These are phyloP conservation scores for Hypoxylon cercidicola DNA, from an alignment of 495 filamentous ascomycete species.

Conservation along the genomic window DNA sequence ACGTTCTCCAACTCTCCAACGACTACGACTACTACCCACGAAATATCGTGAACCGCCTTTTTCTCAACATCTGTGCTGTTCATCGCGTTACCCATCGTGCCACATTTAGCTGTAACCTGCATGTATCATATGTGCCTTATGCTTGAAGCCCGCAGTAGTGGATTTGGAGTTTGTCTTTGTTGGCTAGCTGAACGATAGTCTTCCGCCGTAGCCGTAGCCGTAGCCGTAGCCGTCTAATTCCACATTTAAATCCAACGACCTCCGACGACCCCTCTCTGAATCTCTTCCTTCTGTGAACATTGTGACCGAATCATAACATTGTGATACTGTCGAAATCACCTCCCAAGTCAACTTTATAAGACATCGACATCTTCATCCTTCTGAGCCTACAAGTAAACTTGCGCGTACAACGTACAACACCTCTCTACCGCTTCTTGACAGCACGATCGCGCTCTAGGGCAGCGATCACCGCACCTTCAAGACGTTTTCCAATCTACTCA, in stretches of 20 bases:
- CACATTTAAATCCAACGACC: conserved; percentile 23
- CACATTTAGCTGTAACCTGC: conserved; percentile 32
- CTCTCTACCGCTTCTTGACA: conserved; percentile 32
- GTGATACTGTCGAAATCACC: not conserved
- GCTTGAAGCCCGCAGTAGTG: conserved; percentile 21
- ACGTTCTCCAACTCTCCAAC: conserved; percentile 17
- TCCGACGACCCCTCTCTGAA: conserved; percentile 5
- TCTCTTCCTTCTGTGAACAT: conserved; percentile 7
- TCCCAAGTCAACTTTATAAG: too few species aligned
- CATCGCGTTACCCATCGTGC: conserved; percentile 27
- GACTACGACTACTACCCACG: conserved; percentile 16
- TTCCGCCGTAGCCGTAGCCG: conserved; percentile 18
- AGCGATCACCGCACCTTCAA: conserved; percentile 74
- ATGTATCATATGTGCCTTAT: conserved; percentile 28
- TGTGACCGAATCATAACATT: conserved; percentile 1
- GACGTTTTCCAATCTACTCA: conserved; percentile 91
- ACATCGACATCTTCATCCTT: too few species aligned
- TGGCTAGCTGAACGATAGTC: conserved; percentile 1
- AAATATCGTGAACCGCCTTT: conserved; percentile 35
- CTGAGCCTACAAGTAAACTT: not conserved
- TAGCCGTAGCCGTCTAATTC: conserved; percentile 32
- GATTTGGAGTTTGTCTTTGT: not conserved
- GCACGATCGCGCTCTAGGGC: conserved; percentile 63
- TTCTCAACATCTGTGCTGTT: conserved; percentile 10
- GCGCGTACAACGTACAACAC: conserved; percentile 1